Conservation (phyloP, 2,329 filamentous ascomycete genomes). For the Sporothrix euskadiensis region DNA sequence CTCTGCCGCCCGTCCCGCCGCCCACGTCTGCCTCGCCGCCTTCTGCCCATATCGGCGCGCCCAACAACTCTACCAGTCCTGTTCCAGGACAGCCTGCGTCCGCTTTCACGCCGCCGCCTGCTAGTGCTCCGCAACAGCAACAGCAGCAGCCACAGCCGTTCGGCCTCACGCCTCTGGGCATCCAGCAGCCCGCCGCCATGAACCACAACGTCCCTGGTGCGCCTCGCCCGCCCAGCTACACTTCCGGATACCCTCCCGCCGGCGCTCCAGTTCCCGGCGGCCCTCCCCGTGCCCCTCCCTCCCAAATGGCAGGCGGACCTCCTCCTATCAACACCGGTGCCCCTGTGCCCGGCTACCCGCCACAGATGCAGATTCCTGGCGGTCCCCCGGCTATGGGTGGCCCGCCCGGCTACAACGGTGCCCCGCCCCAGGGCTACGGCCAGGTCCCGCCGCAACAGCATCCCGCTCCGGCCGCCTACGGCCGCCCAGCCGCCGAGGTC, state of each 20-base stretch:
- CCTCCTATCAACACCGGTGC: conserved; percentile 67
- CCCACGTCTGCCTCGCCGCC: conserved; percentile 36
- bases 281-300: conserved; percentile 56
- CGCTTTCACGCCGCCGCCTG: conserved; percentile 25
- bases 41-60: conserved; percentile 48
- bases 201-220: conserved; percentile 54
- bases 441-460: conserved; percentile 45
- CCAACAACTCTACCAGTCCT: conserved; percentile 44
- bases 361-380: conserved; percentile 51
- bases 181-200: conserved; percentile 58
- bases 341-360: conserved; percentile 60
- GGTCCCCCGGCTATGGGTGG: conserved; percentile 47
- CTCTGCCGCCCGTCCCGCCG: conserved; percentile 20
- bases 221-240: conserved; percentile 65
- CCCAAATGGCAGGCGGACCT: conserved; percentile 63
- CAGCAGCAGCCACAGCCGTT: conserved; percentile 25
- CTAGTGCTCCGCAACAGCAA: conserved; percentile 10
- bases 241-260: conserved; percentile 55
- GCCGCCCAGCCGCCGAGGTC: conserved; percentile 64
- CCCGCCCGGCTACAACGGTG: conserved; percentile 50
- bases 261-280: background rate
- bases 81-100: conserved; percentile 22
- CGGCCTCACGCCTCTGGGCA: conserved; percentile 28
- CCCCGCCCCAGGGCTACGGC: conserved; percentile 50
- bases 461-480: conserved; percentile 44